phyloP scores from a whole-genome alignment of 192 early-diverging fungal species.

The Coemansia nantahalensis region DNA sequence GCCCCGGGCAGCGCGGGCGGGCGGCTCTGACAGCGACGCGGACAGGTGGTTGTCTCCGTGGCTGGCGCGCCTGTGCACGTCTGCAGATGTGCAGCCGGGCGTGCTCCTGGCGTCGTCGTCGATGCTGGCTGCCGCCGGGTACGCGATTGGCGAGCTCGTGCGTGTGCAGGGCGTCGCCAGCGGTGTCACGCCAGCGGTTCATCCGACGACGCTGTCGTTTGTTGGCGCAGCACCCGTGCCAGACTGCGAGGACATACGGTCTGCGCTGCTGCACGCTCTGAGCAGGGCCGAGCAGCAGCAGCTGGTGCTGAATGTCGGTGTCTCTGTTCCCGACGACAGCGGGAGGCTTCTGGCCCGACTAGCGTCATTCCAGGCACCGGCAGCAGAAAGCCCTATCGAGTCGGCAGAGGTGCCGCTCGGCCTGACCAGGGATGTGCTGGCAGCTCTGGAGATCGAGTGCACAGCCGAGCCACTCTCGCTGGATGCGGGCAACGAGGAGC shows the following conservation, averaged over 20 bases:
- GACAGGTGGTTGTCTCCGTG: constrained; percentile 21
- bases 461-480: not conserved
- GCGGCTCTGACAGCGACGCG: not conserved
- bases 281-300: not conserved
- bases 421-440: constrained; percentile 5
- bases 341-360: constrained; percentile 6
- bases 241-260: not conserved
- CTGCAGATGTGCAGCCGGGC: constrained; percentile 31
- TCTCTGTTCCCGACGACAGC: constrained; percentile 3
- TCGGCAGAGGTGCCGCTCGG: constrained; percentile 13
- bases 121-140: constrained; percentile 7
- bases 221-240: constrained; percentile 1
- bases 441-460: constrained; percentile 9
- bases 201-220: constrained; percentile 4
- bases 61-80: constrained; percentile 13
- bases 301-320: constrained; percentile 12
- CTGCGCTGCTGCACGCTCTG: not conserved
- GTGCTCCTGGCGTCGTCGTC: constrained; percentile 20
- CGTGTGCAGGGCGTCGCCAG: constrained; percentile 10
- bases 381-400: not conserved
- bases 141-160: constrained; percentile 27
- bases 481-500: not conserved
- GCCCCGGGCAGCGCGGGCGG: not conserved
- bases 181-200: not conserved
- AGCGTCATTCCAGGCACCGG: constrained; percentile 5